These are phyloP conservation scores for Solanum clarkiae DNA, from an alignment of 257 asterid species.

Conservation along the genomic window DNA sequence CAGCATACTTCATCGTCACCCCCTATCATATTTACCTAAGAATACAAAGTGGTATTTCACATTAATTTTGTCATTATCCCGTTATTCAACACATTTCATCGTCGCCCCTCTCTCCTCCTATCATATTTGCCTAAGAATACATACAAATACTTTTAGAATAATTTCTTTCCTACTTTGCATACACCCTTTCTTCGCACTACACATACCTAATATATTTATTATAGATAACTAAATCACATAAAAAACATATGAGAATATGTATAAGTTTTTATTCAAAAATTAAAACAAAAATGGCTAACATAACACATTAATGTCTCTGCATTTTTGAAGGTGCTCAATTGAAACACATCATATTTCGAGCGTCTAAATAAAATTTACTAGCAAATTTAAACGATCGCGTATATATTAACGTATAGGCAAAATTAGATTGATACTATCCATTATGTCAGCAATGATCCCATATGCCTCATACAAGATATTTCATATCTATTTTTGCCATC, in stretches of 20 bases:
- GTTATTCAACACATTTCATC: background rate
- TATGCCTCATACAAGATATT: background rate
- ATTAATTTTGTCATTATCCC: no score
- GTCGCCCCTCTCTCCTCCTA: background rate
- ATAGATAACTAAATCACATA: background rate
- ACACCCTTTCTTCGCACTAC: no score
- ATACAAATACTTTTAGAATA: no score
- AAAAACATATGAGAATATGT: rapidly evolving
- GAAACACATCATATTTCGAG: no score
- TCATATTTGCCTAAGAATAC: no score
- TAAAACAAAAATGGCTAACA: background rate
- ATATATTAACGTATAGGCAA: background rate
- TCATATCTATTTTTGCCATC: background rate
- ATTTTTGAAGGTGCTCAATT: no score
- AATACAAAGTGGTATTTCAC: background rate
- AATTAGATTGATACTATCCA: background rate
- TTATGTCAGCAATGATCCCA: background rate
- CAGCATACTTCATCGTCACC: background rate
- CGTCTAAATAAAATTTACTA: background rate
- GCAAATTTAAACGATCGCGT: background rate
- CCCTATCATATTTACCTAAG: no score
- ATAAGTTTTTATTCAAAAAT: background rate
- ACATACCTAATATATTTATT: background rate
- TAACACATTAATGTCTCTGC: no score
- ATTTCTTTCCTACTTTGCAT: no score